Evolutionary conservation across 169 alveolate genomes (phyloP).

Genomic region (Haemoproteus tartakovskyi): DNA sequence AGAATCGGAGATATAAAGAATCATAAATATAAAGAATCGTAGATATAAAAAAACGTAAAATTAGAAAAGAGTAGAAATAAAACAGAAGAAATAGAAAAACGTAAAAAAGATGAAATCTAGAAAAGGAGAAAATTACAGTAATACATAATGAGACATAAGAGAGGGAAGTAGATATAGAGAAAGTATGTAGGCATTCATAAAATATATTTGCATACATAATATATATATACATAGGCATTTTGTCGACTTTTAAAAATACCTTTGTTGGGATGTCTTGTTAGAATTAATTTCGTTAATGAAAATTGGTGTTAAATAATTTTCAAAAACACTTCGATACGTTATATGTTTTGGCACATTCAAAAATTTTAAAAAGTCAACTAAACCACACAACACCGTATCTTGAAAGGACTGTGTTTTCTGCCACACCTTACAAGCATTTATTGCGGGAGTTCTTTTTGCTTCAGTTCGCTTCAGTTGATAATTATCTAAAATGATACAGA

Average conservation of each 20-base stretch:
- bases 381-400: slow-evolving; percentile 73
- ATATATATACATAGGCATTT: neutral
- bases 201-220: neutral
- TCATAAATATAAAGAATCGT: too few relatives aligned
- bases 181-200: neutral
- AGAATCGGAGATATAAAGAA: neutral
- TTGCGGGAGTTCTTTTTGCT: slow-evolving; percentile 75
- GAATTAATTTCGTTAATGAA: slow-evolving; percentile 69
- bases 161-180: too few relatives aligned
- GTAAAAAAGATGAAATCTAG: too few relatives aligned
- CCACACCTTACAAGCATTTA: slow-evolving; percentile 79
- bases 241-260: slow-evolving; percentile 6
- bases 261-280: slow-evolving; percentile 20
- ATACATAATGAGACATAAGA: too few relatives aligned
- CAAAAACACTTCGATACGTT: slow-evolving; percentile 73
- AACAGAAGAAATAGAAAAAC: too few relatives aligned
- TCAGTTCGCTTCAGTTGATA: slow-evolving; percentile 71
- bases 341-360: slow-evolving; percentile 74
- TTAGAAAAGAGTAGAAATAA: too few relatives aligned
- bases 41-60: too few relatives aligned
- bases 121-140: too few relatives aligned
- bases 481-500: slow-evolving; percentile 64
- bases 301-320: slow-evolving; percentile 69
- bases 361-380: slow-evolving; percentile 75
- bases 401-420: slow-evolving; percentile 79